Percentiles rank a stretch among this genome's conserved stretches.
These are phyloP conservation scores for Hylodesmum podocarpum DNA, from an alignment of 306 rosid species.

Conservation along the genomic window DNA sequence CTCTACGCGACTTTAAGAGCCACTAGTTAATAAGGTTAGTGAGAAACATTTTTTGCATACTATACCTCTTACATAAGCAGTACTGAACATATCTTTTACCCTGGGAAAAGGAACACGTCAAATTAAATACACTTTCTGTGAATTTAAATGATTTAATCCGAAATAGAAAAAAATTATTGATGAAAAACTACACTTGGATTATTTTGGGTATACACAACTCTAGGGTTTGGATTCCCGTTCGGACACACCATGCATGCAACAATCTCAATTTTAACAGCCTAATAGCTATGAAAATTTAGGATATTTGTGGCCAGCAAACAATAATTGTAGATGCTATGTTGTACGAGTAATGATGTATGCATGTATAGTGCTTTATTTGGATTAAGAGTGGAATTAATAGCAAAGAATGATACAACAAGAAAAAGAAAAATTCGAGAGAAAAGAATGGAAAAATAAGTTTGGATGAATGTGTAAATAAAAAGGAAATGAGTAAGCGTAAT, in stretches of 20 bases:
- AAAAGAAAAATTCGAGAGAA: too few species aligned
- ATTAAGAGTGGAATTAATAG: too few species aligned
- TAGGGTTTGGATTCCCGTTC: neutral
- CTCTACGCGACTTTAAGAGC: neutral
- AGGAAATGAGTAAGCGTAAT: too few species aligned
- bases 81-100: neutral
- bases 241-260: neutral
- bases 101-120: neutral
- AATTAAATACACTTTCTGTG: neutral
- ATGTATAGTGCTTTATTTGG: too few species aligned
- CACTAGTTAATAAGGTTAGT: neutral
- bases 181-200: neutral
- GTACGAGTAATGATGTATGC: too few species aligned
- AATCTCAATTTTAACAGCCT: neutral
- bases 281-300: too few species aligned
- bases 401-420: too few species aligned
- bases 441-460: too few species aligned
- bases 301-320: too few species aligned
- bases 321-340: too few species aligned
- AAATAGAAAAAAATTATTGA: too few species aligned
- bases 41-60: neutral
- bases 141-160: neutral
- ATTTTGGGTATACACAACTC: neutral
- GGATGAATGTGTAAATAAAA: too few species aligned
- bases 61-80: neutral